Conservation (phyloP, 352 stramenopile genomes). For the Pythium graminicola region DNA sequence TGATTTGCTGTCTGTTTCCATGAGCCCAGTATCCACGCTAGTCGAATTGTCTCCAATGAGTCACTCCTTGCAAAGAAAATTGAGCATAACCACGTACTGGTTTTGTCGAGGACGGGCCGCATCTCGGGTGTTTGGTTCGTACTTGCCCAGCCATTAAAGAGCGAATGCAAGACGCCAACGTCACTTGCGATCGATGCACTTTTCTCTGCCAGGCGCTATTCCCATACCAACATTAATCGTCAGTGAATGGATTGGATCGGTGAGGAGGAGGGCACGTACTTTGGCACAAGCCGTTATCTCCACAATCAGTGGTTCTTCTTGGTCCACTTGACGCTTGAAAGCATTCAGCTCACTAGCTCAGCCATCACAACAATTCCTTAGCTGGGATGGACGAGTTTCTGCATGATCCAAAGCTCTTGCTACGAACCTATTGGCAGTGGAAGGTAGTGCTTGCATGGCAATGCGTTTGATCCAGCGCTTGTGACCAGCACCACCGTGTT, state of each 20-base stretch:
- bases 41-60: too few species aligned
- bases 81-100: conserved; percentile 32
- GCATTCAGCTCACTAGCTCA: conserved; percentile 31
- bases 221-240: neutral
- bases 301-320: conserved; percentile 39
- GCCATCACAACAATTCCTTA: neutral
- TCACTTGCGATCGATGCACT: conserved; percentile 50
- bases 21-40: conserved; percentile 31
- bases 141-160: conserved; percentile 53
- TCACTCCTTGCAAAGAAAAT: too few species aligned
- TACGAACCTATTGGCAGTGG: conserved; percentile 34
- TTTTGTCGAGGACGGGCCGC: conserved; percentile 34
- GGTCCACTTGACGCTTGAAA: conserved; percentile 58
- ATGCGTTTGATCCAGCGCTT: conserved; percentile 65
- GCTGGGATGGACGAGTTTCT: neutral
- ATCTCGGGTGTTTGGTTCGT: conserved; percentile 27
- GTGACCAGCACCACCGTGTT: conserved; percentile 54
- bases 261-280: conserved; percentile 11
- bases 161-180: conserved; percentile 34
- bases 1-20: conserved; percentile 48
- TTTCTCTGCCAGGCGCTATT: conserved; percentile 48
- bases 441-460: conserved; percentile 25
- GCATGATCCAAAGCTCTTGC: neutral
- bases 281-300: conserved; percentile 51
- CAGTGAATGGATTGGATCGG: too few species aligned